Evolutionary conservation across 495 filamentous ascomycete genomes (phyloP), one percentile per base, ranked within the genome.

Genomic region (Parachaetomium inaequale): DNA sequence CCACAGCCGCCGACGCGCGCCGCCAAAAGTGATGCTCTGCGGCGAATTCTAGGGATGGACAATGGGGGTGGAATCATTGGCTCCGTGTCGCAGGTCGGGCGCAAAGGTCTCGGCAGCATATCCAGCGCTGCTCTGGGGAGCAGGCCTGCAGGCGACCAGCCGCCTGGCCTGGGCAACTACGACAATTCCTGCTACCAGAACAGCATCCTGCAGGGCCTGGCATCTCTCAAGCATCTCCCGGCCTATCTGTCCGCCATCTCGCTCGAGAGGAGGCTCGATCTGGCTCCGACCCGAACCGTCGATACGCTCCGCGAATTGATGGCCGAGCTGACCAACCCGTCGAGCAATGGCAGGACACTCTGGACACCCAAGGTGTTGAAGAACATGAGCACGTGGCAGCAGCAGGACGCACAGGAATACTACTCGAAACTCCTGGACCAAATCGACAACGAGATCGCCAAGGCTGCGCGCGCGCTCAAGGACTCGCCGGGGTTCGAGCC

Each of bases 401-500:
- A 99, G 68, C 95, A 99, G 70, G 95, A 99, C 78, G 95, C 95
- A 6, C 95, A 99, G 73, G 95, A 99, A 72, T 99, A 96, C 70
- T 96, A 90, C 58, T 91, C 92, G 19, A 96, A 93, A 66, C 76
- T 99, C 26, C 78, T 96, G 58, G 90, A 93, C 54, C 86, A 93
- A 63, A 76, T 99, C 46, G 92, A 98, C 66, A 87, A 87, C 66
- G 92, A 95, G 64, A 78, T 89, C 28, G 72, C 76, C 19, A 79
- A 79, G 52, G 81, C 78, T 23, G 71, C 78, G 7, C 62, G 63
- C 34, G 75, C 75, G 3, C 75, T 78, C 19, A 67, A 76, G 63
- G 73, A 75, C 45, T 62, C 74, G 54, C 51, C 70, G 17, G 66
- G 72, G 26, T 66, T 76, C 47, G 73, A 79, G 31, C 38, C 58